Evolutionary conservation across 2,329 filamentous ascomycete species (phyloP).

Genomic region (Eurotiales sp.): DNA sequence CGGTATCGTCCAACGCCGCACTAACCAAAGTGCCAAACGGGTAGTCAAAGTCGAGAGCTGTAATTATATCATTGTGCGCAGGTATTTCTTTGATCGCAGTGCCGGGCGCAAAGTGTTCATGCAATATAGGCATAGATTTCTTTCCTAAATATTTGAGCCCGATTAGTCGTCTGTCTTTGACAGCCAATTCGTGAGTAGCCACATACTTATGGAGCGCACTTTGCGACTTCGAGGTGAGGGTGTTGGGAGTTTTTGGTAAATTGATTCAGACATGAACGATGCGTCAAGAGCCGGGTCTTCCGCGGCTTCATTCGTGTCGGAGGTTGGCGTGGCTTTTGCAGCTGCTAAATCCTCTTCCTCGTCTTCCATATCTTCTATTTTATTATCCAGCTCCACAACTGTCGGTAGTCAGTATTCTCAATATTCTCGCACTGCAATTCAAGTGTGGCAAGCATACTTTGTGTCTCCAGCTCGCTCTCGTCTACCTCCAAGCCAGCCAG

Average conservation of each 20-base stretch:
- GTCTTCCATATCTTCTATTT: constrained; percentile 57
- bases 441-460: constrained; percentile 56
- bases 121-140: constrained; percentile 84
- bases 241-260: constrained; percentile 87
- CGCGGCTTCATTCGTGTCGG: constrained; percentile 42
- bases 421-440: too few species aligned
- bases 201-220: constrained; percentile 41
- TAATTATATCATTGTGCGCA: constrained; percentile 83
- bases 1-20: constrained; percentile 85
- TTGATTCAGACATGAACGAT: constrained; percentile 94
- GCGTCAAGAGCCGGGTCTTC: constrained; percentile 51
- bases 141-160: constrained; percentile 41
- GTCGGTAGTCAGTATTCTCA: neutral
- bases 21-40: constrained; percentile 95
- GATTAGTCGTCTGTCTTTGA: neutral
- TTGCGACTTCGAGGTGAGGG: constrained; percentile 57
- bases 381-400: constrained; percentile 59
- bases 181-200: neutral
- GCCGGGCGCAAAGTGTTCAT: constrained; percentile 91
- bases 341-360: constrained; percentile 49
- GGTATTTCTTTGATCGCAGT: constrained; percentile 83
- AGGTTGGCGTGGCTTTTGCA: constrained; percentile 35
- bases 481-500: constrained; percentile 85
- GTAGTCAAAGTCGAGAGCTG: constrained; percentile 91
- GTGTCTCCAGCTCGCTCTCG: constrained; percentile 83